Conservation (phyloP, 2,329 filamentous ascomycete species). For the Plenodomus tracheiphilus region DNA sequence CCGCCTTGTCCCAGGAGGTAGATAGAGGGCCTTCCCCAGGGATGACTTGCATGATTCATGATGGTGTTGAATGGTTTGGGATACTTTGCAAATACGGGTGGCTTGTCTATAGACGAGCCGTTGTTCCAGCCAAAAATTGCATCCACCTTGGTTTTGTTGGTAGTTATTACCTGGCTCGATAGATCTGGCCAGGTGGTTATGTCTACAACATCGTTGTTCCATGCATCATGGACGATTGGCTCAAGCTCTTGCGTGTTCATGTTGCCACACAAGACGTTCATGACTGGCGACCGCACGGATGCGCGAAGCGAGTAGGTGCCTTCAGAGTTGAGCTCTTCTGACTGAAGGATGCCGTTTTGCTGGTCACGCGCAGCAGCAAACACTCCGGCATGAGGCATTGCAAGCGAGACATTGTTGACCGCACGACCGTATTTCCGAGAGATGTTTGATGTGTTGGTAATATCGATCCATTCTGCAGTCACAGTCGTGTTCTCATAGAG, state of each 20-base stretch:
- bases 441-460: slow-evolving; percentile 56
- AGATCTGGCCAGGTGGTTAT: slow-evolving; percentile 26
- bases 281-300: slow-evolving; percentile 68
- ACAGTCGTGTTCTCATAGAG: slow-evolving; percentile 75
- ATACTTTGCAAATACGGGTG: slow-evolving; percentile 49
- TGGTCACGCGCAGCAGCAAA: slow-evolving; percentile 65
- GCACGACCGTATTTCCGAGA: slow-evolving; percentile 59
- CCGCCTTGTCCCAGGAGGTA: slow-evolving; percentile 62
- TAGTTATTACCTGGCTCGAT: slow-evolving; percentile 27
- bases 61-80: slow-evolving; percentile 68
- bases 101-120: slow-evolving; percentile 54
- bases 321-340: slow-evolving; percentile 60
- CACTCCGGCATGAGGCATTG: slow-evolving; percentile 74
- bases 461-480: slow-evolving; percentile 69
- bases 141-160: slow-evolving; percentile 60
- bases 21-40: slow-evolving; percentile 56
- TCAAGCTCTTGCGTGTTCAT: slow-evolving; percentile 61
- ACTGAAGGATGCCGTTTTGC: slow-evolving; percentile 70
- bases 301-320: slow-evolving; percentile 71
- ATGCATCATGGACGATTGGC: slow-evolving; percentile 67
- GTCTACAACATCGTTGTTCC: slow-evolving; percentile 51
- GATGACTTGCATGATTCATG: slow-evolving; percentile 40
- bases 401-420: slow-evolving; percentile 76
- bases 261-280: slow-evolving; percentile 75
- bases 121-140: slow-evolving; percentile 70